Conservation (phyloP, 202 grass and related monocot genomes). For the Panicum virgatum region DNA sequence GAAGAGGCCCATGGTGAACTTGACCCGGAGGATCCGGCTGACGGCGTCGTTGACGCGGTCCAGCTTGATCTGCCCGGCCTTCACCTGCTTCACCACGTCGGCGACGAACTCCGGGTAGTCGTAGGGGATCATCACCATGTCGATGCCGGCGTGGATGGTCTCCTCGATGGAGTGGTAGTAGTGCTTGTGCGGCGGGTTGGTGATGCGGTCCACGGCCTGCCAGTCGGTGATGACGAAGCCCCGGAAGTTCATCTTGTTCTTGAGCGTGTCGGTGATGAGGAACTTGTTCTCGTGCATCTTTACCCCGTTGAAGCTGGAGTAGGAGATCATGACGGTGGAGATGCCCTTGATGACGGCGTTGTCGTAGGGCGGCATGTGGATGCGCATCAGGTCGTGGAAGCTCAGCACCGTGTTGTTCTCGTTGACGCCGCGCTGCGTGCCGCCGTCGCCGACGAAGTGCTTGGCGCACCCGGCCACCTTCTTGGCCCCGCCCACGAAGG, state of each 20-base stretch:
- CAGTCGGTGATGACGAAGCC: constrained; percentile 87
- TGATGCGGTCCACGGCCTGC: constrained; percentile 69
- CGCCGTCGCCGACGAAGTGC: constrained; percentile 84
- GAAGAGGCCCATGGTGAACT: constrained; percentile 72
- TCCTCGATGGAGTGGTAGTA: constrained; percentile 68
- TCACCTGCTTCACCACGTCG: constrained; percentile 56
- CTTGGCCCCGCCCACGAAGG: constrained; percentile 62
- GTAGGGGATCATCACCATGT: constrained; percentile 91
- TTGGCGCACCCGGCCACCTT: constrained; percentile 78
- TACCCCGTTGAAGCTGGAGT: constrained; percentile 78
- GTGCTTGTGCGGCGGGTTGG: constrained; percentile 48
- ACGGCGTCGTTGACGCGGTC: constrained; percentile 66
- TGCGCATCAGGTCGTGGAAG: constrained; percentile 66
- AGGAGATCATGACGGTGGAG: constrained; percentile 74
- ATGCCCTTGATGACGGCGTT: constrained; percentile 64
- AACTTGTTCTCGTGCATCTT: constrained; percentile 81
- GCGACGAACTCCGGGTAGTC: constrained; percentile 67
- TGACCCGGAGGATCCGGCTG: constrained; percentile 64
- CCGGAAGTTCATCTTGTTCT: constrained; percentile 66
- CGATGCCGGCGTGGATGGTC: constrained; percentile 67
- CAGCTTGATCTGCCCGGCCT: constrained; percentile 45
- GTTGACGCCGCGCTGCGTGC: constrained; percentile 61
- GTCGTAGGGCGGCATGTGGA: constrained; percentile 78
- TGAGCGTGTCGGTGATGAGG: constrained; percentile 72
- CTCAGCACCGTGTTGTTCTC: constrained; percentile 67